These are phyloP conservation scores for Podospora didyma DNA, from an alignment of 495 filamentous ascomycete genomes.

Conservation along the genomic window DNA sequence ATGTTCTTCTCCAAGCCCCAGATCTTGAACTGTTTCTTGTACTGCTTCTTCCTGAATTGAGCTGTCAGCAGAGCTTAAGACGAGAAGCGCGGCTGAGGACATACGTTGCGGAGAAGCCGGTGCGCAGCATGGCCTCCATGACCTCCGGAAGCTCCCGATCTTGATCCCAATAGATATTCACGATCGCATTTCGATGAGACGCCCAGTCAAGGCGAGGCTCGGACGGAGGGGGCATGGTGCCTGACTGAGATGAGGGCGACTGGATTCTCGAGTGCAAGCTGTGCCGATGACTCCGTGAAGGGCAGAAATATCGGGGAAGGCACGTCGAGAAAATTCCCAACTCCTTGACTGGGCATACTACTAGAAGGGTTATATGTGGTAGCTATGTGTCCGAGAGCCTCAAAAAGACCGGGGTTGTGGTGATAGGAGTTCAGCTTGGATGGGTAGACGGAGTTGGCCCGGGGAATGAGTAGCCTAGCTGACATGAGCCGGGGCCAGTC, in stretches of 20 bases:
- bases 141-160: constrained; percentile 17
- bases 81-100: not conserved
- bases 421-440: no score
- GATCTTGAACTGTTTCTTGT: constrained; percentile 22
- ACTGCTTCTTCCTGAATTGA: constrained; percentile 19
- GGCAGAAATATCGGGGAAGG: no score
- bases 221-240: constrained; percentile 1
- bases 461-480: no score
- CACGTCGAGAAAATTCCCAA: no score
- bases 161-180: constrained; percentile 20
- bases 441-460: no score
- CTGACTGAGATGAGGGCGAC: not conserved
- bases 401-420: no score
- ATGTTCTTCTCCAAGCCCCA: constrained; percentile 29
- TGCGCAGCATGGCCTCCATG: constrained; percentile 15
- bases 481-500: no score
- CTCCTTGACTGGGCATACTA: no score
- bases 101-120: constrained; percentile 21
- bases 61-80: not conserved
- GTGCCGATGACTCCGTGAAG: no score
- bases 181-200: constrained; percentile 13
- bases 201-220: constrained; percentile 13
- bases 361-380: no score
- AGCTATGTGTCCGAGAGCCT: no score
- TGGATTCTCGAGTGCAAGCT: no score